Evolutionary conservation across 805 yeast genomes (phyloP).

Genomic region (Tetrapisispora nanseiensis): DNA sequence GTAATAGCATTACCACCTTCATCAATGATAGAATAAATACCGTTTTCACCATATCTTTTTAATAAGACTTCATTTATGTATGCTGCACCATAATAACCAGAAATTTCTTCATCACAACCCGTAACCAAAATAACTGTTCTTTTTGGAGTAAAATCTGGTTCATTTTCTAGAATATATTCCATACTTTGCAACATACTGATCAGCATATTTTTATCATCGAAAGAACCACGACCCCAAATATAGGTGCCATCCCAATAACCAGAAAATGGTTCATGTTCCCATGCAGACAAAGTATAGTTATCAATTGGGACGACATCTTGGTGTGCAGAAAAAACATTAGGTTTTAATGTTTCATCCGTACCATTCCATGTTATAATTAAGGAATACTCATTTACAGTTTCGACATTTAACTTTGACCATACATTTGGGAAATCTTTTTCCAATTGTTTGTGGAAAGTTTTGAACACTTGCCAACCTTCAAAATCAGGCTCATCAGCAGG

Average conservation of each 20-base stretch:
- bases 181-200: conserved; percentile 57
- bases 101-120: conserved; percentile 78
- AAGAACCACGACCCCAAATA: conserved; percentile 70
- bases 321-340: conserved; percentile 66
- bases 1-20: conserved; percentile 43
- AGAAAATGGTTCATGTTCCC: conserved; percentile 61
- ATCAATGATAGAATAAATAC: conserved; percentile 57
- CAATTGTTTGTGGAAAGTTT: conserved; percentile 44
- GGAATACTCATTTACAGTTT: conserved; percentile 53
- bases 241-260: conserved; percentile 55
- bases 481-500: conserved; percentile 20
- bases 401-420: conserved; percentile 38
- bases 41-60: conserved; percentile 49
- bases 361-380: conserved; percentile 62
- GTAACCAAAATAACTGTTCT: conserved; percentile 56
- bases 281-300: conserved; percentile 41
- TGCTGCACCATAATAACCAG: conserved; percentile 55
- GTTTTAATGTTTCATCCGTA: conserved; percentile 40
- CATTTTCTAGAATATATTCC: conserved; percentile 42
- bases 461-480: conserved; percentile 37
- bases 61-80: conserved; percentile 36
- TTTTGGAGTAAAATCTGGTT: conserved; percentile 43
- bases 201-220: conserved; percentile 65
- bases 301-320: conserved; percentile 84
- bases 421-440: conserved; percentile 49